Evolutionary conservation across 2,329 filamentous ascomycete species (phyloP).

Genomic region (Curvularia verruculosa): DNA sequence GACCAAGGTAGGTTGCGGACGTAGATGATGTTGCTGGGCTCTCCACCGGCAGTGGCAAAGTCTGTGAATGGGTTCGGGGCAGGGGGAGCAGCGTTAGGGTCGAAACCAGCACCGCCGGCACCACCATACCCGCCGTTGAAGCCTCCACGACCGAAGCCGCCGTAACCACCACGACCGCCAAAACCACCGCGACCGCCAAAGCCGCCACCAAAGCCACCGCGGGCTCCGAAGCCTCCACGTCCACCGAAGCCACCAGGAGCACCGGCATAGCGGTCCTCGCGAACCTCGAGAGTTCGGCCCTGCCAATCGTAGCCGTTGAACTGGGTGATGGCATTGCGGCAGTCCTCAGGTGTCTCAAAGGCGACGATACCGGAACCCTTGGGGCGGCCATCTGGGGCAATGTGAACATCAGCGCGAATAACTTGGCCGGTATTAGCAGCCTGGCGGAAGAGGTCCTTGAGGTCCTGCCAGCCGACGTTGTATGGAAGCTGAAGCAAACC

Average conservation of each 20-base stretch:
- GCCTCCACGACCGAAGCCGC: constrained; percentile 46
- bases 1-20: constrained; percentile 99
- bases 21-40: constrained; percentile 84
- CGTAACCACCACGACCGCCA: constrained; percentile 45
- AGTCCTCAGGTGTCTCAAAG: constrained; percentile 93
- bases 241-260: constrained; percentile 51
- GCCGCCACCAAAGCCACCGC: constrained; percentile 59
- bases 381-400: constrained; percentile 86
- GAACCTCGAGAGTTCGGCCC: constrained; percentile 88
- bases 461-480: constrained; percentile 97
- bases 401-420: constrained; percentile 92
- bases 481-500: constrained; percentile 79
- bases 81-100: constrained; percentile 58
- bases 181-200: constrained; percentile 46
- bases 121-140: constrained; percentile 49
- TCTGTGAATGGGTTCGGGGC: constrained; percentile 93
- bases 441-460: constrained; percentile 98
- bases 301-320: constrained; percentile 99
- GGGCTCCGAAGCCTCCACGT: constrained; percentile 46
- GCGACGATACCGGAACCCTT: constrained; percentile 98
- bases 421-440: constrained; percentile 65
- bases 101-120: constrained; percentile 48
- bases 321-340: constrained; percentile 92
- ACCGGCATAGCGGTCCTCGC: constrained; percentile 91
- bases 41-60: constrained; percentile 83